These are phyloP conservation scores for Penium margaritaceum DNA, from an alignment of 139 green algal species.

Conservation along the genomic window DNA sequence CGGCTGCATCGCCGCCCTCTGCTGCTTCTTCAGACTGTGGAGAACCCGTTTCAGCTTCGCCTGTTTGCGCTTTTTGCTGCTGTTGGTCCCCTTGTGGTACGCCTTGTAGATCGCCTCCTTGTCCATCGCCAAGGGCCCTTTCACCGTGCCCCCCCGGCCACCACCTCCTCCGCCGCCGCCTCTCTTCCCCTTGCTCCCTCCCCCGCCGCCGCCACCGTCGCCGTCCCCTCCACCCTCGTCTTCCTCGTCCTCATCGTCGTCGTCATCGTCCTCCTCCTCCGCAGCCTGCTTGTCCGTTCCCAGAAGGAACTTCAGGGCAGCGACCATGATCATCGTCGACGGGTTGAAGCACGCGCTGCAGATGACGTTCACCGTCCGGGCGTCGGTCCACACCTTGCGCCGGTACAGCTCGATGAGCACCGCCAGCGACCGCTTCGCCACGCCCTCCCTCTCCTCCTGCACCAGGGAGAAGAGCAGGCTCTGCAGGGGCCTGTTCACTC, in stretches of 20 bases:
- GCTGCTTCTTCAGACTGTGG: slow-evolving; percentile 64
- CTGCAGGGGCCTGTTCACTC: slow-evolving; percentile 77
- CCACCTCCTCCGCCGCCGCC: too few species aligned
- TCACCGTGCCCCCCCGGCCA: slow-evolving; percentile 37
- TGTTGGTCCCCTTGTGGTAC: slow-evolving; percentile 73
- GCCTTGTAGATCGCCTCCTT: slow-evolving; percentile 52
- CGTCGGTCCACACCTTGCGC: slow-evolving; percentile 88
- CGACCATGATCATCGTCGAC: slow-evolving; percentile 55
- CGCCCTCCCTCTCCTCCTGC: slow-evolving; percentile 71
- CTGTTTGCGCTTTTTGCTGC: slow-evolving; percentile 88
- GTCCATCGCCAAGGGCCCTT: not conserved
- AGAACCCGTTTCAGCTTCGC: slow-evolving; percentile 83
- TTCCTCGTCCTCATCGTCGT: slow-evolving; percentile 53
- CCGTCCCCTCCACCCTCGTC: too few species aligned
- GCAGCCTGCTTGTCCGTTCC: slow-evolving; percentile 65
- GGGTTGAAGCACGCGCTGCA: slow-evolving; percentile 60
- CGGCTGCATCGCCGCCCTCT: slow-evolving; percentile 31
- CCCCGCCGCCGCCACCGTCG: too few species aligned
- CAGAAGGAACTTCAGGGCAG: slow-evolving; percentile 94
- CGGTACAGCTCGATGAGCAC: slow-evolving; percentile 89
- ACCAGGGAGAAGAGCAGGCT: slow-evolving; percentile 72
- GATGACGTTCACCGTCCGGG: slow-evolving; percentile 87
- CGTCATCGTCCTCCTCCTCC: slow-evolving; percentile 48
- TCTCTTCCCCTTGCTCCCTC: too few species aligned
- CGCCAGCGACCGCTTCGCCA: slow-evolving; percentile 79